A percentile compares a stretch with the other conserved stretches of the same genome.
These are phyloP conservation scores for Friedmanniomyces endolithicus DNA, from an alignment of 495 filamentous ascomycete species.

Conservation along the genomic window DNA sequence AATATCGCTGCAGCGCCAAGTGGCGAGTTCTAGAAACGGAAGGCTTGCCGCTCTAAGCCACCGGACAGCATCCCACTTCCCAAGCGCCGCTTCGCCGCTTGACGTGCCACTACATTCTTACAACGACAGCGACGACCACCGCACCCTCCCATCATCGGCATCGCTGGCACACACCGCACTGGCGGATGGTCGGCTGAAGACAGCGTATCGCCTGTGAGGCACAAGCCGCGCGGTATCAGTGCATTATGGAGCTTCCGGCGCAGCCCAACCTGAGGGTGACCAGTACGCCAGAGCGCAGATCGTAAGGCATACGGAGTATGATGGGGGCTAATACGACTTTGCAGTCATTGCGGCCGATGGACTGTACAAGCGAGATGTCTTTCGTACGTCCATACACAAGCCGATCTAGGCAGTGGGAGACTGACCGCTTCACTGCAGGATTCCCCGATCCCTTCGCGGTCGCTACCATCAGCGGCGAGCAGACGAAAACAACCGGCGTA, in stretches of 20 bases:
- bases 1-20: no score
- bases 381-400: conserved; percentile 49
- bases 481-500: conserved; percentile 88
- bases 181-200: background rate
- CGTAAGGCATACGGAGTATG: background rate
- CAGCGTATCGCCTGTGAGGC: background rate
- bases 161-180: background rate
- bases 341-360: conserved; percentile 95
- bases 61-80: no score
- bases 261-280: conserved; percentile 54
- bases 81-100: background rate
- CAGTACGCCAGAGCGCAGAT: conserved; percentile 34
- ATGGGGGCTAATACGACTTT: conserved; percentile 32
- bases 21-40: no score
- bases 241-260: conserved; percentile 27
- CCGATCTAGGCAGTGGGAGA: background rate
- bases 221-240: background rate
- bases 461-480: conserved; percentile 89
- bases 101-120: background rate
- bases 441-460: conserved; percentile 97
- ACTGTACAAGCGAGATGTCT: conserved; percentile 97
- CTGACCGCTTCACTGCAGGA: conserved; percentile 41
- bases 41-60: no score
- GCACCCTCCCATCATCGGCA: background rate
- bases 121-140: background rate